Percentiles rank a stretch among this genome's conserved stretches.
phyloP scores from a whole-genome alignment of 345 rosid genomes.

The Eucalyptus sideroxylon region DNA sequence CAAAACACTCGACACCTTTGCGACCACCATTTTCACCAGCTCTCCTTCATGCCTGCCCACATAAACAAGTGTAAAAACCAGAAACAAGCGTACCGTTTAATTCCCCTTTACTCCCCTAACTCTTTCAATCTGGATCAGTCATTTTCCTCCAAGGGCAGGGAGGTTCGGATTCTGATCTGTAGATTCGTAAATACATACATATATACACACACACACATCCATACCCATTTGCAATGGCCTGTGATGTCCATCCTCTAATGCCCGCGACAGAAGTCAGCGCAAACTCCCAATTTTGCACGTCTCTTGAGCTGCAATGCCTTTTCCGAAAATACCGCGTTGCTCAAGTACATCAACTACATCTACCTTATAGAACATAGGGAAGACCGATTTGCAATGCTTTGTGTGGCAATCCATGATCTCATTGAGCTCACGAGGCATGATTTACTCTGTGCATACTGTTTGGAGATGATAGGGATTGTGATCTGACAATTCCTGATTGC shows the following conservation, averaged over 20 bases:
- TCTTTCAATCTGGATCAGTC: not conserved
- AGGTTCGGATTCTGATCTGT: not conserved
- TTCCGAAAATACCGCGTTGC: no score
- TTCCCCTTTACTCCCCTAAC: not conserved
- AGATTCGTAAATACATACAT: not conserved
- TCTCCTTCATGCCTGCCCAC: not conserved
- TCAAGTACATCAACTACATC: no score
- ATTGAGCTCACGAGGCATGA: not conserved
- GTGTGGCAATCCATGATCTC: not conserved
- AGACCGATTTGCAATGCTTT: no score
- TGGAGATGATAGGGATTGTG: not conserved
- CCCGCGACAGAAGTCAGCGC: no score
- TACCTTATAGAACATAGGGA: no score
- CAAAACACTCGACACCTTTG: not conserved
- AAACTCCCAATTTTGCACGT: no score
- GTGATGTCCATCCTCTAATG: no score
- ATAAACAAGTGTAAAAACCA: not conserved
- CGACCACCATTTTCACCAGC: not conserved
- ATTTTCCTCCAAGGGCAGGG: not conserved
- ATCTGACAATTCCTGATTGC: not conserved
- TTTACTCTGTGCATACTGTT: not conserved
- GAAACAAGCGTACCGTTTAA: not conserved
- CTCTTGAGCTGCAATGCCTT: no score
- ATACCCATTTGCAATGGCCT: not conserved
- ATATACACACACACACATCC: not conserved